These are phyloP conservation scores for Azolla pinnata DNA, from an alignment of 75 land plant genomes.

Conservation along the genomic window DNA sequence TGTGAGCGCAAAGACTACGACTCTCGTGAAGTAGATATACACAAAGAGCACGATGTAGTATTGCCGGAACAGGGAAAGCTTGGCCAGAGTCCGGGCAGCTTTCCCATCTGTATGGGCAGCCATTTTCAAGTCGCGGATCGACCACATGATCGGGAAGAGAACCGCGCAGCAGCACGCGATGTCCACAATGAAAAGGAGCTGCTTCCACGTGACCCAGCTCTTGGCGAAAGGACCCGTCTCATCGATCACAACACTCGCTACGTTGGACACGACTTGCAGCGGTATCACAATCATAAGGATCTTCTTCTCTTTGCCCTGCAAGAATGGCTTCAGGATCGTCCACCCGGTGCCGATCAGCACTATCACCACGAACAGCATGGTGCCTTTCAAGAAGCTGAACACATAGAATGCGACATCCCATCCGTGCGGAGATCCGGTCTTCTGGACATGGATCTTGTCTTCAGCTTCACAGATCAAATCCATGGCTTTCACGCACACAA, in stretches of 20 bases:
- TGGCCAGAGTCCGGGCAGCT: slow-evolving; percentile 64
- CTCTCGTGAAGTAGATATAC: slow-evolving; percentile 66
- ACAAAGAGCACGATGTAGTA: slow-evolving; percentile 65
- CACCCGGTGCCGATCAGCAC: slow-evolving; percentile 73
- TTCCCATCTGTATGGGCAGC: slow-evolving; percentile 64
- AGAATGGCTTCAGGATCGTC: slow-evolving; percentile 70
- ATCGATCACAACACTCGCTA: slow-evolving; percentile 55
- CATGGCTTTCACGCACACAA: slow-evolving; percentile 47
- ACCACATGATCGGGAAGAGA: slow-evolving; percentile 82
- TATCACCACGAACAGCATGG: slow-evolving; percentile 63
- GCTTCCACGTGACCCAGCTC: slow-evolving; percentile 69
- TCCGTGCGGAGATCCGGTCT: slow-evolving; percentile 60
- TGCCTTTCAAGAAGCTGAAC: slow-evolving; percentile 55
- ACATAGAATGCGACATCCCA: slow-evolving; percentile 79
- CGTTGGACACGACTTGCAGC: slow-evolving; percentile 65
- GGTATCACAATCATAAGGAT: slow-evolving; percentile 78
- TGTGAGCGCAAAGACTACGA: slow-evolving; percentile 58
- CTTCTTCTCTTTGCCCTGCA: slow-evolving; percentile 77
- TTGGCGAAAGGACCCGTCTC: slow-evolving; percentile 60
- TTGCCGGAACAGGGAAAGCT: slow-evolving; percentile 66
- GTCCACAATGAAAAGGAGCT: slow-evolving; percentile 67
- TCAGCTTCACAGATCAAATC: slow-evolving; percentile 62
- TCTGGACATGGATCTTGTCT: slow-evolving; percentile 57
- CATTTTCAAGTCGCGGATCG: slow-evolving; percentile 57
- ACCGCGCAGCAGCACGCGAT: slow-evolving; percentile 73